Percentiles rank a stretch among this genome's conserved stretches.
Evolutionary conservation across 768 basidiomycete species (phyloP).

Genomic region (Phaeolepiota aurea): DNA sequence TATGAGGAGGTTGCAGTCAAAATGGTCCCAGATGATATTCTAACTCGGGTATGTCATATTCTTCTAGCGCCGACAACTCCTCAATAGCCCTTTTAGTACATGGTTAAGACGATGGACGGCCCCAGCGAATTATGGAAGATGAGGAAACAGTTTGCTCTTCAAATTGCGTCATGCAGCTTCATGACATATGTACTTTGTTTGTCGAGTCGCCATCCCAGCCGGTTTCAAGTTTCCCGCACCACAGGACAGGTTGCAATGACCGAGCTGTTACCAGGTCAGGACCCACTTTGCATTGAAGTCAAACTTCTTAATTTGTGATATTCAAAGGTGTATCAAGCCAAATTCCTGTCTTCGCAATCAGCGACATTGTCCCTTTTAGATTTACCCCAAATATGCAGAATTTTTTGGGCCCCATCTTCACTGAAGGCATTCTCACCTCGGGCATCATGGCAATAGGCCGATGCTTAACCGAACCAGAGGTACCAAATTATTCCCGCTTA

Average conservation of each 20-base stretch:
- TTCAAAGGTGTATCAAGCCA: constrained; percentile 30
- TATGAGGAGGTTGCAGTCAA: constrained; percentile 84
- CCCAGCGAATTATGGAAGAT: constrained; percentile 91
- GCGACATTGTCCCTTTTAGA: constrained; percentile 92
- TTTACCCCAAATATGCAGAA: constrained; percentile 94
- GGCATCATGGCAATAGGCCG: constrained; percentile 89
- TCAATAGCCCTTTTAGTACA: constrained; percentile 51
- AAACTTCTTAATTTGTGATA: not conserved
- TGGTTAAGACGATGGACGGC: constrained; percentile 77
- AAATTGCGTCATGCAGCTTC: constrained; percentile 84
- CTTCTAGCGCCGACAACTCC: constrained; percentile 2
- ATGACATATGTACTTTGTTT: constrained; percentile 86
- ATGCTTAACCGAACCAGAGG: constrained; percentile 88
- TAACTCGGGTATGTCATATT: constrained; percentile 58
- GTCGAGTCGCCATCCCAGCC: constrained; percentile 72
- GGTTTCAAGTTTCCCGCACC: constrained; percentile 84
- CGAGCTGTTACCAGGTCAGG: constrained; percentile 77
- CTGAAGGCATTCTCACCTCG: constrained; percentile 82
- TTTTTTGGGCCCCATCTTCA: constrained; percentile 82
- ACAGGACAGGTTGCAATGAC: constrained; percentile 91
- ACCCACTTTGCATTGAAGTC: not conserved
- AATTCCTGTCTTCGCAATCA: constrained; percentile 61
- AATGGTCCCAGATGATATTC: constrained; percentile 82
- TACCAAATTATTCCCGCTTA: no score
- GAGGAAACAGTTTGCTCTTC: constrained; percentile 92